phyloP scores from a whole-genome alignment of 768 basidiomycete genomes.

The Fibroporia radiculosa region DNA sequence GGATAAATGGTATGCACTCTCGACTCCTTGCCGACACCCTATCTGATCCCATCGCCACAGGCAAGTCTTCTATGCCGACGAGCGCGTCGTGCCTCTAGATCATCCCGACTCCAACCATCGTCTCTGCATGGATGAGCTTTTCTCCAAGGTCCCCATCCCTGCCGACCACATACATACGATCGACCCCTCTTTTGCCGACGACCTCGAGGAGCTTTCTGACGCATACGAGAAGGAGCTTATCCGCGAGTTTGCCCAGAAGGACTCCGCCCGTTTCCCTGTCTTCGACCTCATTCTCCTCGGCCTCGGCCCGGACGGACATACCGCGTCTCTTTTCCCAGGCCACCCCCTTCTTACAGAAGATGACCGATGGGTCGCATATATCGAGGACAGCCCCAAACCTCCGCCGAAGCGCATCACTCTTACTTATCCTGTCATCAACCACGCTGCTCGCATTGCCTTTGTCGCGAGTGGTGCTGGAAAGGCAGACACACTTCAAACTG shows the following conservation, averaged over 20 bases:
- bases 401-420: conserved; percentile 87
- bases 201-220: conserved; percentile 76
- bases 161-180: conserved; percentile 73
- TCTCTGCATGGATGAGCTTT: conserved; percentile 66
- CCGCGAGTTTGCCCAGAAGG: conserved; percentile 83
- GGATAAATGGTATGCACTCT: conserved; percentile 79
- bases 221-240: conserved; percentile 82
- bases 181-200: conserved; percentile 55
- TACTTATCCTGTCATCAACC: conserved; percentile 87
- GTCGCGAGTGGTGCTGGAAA: conserved; percentile 83
- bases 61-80: conserved; percentile 98
- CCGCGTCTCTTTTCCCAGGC: conserved; percentile 94
- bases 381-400: conserved; percentile 92
- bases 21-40: neutral
- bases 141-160: conserved; percentile 78
- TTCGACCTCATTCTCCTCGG: conserved; percentile 98
- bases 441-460: conserved; percentile 82
- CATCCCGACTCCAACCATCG: conserved; percentile 88
- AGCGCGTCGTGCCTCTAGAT: conserved; percentile 90
- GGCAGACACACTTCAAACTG: conserved; percentile 56
- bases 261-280: conserved; percentile 91
- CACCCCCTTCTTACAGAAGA: conserved; percentile 78
- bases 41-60: conserved; percentile 32
- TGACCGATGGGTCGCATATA: conserved; percentile 90
- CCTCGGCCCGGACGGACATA: conserved; percentile 98